These are phyloP conservation scores for Suillus americanus DNA, from an alignment of 768 basidiomycete genomes.

Conservation along the genomic window DNA sequence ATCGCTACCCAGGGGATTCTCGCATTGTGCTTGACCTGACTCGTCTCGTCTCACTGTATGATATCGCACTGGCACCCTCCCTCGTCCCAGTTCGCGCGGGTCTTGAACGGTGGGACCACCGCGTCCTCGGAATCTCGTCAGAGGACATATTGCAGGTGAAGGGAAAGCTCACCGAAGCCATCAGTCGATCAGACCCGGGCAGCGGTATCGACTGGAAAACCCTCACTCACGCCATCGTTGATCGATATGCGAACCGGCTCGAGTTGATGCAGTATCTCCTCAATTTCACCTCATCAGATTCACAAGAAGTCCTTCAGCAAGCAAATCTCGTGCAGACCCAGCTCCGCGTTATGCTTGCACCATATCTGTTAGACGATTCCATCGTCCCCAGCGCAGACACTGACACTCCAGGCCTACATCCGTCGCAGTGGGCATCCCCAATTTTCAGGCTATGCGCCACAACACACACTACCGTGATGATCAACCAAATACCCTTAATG, in stretches of 20 bases:
- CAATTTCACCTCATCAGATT: constrained; percentile 17
- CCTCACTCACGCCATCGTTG: constrained; percentile 36
- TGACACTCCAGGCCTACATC: neutral
- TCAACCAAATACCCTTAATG: constrained; percentile 3
- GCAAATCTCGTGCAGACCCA: constrained; percentile 14
- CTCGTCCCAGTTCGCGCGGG: constrained; percentile 13
- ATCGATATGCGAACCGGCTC: constrained; percentile 43
- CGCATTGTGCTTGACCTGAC: constrained; percentile 23
- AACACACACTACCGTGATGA: constrained; percentile 9
- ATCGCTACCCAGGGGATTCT: constrained; percentile 25
- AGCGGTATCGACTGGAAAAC: constrained; percentile 45
- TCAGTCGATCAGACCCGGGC: constrained; percentile 5
- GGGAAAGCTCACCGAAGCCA: constrained; percentile 4
- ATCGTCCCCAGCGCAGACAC: constrained; percentile 6
- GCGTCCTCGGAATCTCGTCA: constrained; percentile 13
- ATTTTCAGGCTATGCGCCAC: constrained; percentile 12
- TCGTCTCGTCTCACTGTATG: constrained; percentile 28
- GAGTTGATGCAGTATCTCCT: constrained; percentile 40
- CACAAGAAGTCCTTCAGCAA: constrained; percentile 11
- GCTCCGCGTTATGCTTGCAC: constrained; percentile 19
- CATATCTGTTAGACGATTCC: constrained; percentile 13
- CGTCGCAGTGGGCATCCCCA: constrained; percentile 12
- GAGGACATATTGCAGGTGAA: constrained; percentile 12
- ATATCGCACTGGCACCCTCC: constrained; percentile 20
- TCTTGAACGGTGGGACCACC: constrained; percentile 22